Base-by-base conservation (phyloP, 2,329 filamentous ascomycete species). In the Fusarium multiceps region DNA sequence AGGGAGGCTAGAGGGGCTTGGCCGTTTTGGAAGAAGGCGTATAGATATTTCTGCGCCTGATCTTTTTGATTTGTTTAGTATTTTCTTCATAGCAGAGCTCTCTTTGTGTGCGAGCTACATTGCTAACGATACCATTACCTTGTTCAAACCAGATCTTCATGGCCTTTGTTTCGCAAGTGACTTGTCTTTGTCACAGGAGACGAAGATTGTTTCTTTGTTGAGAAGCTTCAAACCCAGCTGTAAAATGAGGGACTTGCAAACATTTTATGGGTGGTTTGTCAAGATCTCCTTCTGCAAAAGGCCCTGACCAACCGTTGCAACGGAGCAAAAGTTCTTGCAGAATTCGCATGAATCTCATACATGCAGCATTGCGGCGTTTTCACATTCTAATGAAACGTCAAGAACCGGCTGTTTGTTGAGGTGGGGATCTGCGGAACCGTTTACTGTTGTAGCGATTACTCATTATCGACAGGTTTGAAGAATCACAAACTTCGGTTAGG, bases 11-110 rank as follows among this genome's bases (percentile, higher is more conserved):
- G 85, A 75, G 87, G 85, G 23, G 77, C 80, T 7, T 94, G 92
- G 92, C 92, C 92, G 0, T 80, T 74, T 59, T 95, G 92, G 92
- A 96, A 94, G 83, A 90, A 85, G 75, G 67, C 86, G 16, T 95
- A 94, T 76, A 91, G 91, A 75, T 86, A 89, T 64, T 81, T 94
- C 66, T 94, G 92, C 74, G 34, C 34, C 2, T 94, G n/a, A 63
- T n/a, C 11, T 46, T 11, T 30, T 30, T 9, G 14, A 3, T 7
- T 61, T 14, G 25, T 41, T 66, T 40, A 21, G 13, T 37, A 21
- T 37, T 30, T 7, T 12, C 37, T 12, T 18, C 4, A 14, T 4
- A 27, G 25, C 25, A 27, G 25, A 27, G 8, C 25, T 10, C 25
- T 27, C 25, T 27, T 27, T 27, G 25, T 27, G 25, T 27, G 25